Percentiles rank a stretch among this genome's conserved stretches.
Evolutionary conservation across 2,329 filamentous ascomycete species (phyloP).

Genomic region (Phialophora verrucosa): DNA sequence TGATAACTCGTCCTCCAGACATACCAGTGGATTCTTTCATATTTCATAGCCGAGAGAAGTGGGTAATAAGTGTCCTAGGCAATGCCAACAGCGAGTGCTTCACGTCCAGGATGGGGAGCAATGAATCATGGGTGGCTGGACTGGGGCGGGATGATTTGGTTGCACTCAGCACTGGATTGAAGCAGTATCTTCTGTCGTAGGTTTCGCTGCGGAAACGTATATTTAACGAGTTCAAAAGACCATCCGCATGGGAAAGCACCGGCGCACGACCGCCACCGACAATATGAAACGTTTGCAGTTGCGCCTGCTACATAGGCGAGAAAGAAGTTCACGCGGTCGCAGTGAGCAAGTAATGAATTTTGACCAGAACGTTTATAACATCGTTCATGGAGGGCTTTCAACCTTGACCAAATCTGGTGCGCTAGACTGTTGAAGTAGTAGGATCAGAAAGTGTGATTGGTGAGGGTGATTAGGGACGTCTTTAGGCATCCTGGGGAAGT

Average conservation of each 20-base stretch:
- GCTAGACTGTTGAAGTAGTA: conserved; percentile 17
- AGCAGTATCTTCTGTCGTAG: background rate
- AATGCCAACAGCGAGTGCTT: background rate
- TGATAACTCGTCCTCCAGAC: background rate
- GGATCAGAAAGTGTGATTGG: conserved; percentile 9
- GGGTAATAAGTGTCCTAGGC: background rate
- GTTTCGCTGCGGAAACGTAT: background rate
- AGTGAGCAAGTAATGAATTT: background rate
- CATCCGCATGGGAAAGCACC: background rate
- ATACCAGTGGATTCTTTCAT: background rate
- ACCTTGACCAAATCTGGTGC: background rate
- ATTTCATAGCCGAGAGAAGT: background rate
- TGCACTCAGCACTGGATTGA: background rate
- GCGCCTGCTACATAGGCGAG: background rate
- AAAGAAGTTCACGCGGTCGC: background rate
- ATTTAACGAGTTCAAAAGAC: background rate
- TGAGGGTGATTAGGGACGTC: background rate
- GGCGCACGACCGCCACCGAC: background rate
- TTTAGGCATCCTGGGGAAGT: conserved; percentile 19
- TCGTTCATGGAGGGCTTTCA: background rate
- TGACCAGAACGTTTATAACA: background rate
- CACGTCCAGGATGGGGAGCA: too few species aligned
- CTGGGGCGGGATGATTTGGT: background rate
- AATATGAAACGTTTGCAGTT: background rate
- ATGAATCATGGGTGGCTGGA: background rate